Evolutionary conservation across 495 filamentous ascomycete genomes (phyloP), one percentile per base, ranked within the genome.

Genomic region (Darksidea phi): DNA sequence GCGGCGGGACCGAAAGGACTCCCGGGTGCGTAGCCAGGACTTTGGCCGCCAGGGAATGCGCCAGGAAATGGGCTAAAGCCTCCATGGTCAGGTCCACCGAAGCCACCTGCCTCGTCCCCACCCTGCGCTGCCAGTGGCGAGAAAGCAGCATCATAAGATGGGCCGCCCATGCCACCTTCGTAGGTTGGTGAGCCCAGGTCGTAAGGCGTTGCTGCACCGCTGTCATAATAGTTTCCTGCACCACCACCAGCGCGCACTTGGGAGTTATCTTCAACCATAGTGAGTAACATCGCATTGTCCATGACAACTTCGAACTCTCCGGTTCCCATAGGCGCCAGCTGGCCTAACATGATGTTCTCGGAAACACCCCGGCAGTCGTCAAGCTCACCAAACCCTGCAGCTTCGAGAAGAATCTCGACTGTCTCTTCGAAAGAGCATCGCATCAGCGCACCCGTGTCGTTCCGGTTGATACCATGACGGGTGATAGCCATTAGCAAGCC

Each of bases 351-450:
- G 75, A 99, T 84, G 74, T 99, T 99, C 78, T 99, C 94, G 0
- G 93, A 97, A 23, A 99, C 89, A 78, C 94, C 94, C 57, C 90
- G 88, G 78, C 95, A 97, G 73, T 99, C 93, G 68, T 99, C 94
- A 18, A 97, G 81, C 73, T 99, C 94, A 70, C 94, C 94, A 42
- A 87, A 86, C 41, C 90, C 89, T 41, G 94, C 94, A 37, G 94
- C 94, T 59, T 99, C 94, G 26, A 97, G 81, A 24, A 99, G 78
- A 76, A 99, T 99, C 72, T 99, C 94, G 32, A 99, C 94, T 0
- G 94, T 99, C 69, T 99, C 95, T 77, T 99, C 94, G 76, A 99
- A 99, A 8, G 94, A 99, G 79, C 94, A 99, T 71, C 94, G 86
- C 94, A 99, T 99, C 68, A 99, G 79, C 1, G 94, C 94, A 78